phyloP scores from a whole-genome alignment of 176 grass and related monocot species.

The Lolium rigidum region DNA sequence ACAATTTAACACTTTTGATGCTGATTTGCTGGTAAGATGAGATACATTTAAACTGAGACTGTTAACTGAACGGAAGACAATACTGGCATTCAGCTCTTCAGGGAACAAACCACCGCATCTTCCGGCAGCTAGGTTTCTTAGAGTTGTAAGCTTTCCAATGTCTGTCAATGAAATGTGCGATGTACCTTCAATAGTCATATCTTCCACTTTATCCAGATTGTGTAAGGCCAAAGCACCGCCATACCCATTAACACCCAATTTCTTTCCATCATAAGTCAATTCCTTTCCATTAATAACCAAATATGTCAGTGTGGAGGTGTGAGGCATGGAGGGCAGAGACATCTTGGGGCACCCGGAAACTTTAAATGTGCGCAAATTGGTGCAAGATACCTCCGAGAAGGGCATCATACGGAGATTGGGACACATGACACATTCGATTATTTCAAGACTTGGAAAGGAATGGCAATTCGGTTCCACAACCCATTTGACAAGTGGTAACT shows the following conservation, averaged over 20 bases:
- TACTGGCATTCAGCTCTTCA: too few species aligned
- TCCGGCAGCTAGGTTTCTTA: neutral
- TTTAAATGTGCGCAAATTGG: neutral
- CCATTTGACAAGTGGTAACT: conserved; percentile 23
- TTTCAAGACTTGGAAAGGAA: neutral
- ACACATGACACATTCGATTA: rapidly evolving
- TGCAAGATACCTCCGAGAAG: neutral
- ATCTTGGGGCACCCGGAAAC: neutral
- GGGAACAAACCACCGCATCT: neutral
- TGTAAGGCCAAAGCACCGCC: neutral
- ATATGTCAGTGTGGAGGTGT: neutral
- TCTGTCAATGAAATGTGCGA: neutral
- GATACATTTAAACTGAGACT: neutral
- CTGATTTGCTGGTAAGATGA: neutral
- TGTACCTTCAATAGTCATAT: neutral
- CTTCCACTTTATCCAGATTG: neutral
- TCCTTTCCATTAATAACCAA: neutral
- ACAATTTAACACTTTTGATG: neutral
- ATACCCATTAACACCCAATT: neutral
- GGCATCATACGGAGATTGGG: neutral
- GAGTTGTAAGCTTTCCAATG: neutral
- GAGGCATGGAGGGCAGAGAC: conserved; percentile 17
- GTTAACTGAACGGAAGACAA: too few species aligned
- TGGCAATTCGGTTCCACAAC: neutral
- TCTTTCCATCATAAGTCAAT: neutral